Conservation (phyloP, 1,284 basidiomycete genomes). For the Papiliotrema terrestris region DNA sequence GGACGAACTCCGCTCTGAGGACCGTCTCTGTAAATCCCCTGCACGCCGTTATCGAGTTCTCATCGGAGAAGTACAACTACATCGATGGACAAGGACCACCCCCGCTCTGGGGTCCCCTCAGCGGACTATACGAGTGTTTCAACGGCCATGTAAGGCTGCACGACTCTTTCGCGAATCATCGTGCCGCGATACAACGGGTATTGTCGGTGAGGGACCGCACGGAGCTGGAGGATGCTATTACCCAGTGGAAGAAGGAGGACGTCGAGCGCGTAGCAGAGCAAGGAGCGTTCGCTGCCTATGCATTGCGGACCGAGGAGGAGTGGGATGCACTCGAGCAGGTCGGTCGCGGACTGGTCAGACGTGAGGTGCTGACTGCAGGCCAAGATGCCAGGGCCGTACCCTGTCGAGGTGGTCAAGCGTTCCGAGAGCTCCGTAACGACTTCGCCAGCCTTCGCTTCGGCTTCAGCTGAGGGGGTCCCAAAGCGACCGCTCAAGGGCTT, state of each 20-base stretch:
- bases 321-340: constrained; percentile 58
- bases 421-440: constrained; percentile 45
- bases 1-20: constrained; percentile 47
- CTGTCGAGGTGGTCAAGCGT: neutral
- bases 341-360: constrained; percentile 4
- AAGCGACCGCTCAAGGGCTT: constrained; percentile 54
- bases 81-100: constrained; percentile 50
- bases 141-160: constrained; percentile 4
- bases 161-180: constrained; percentile 50
- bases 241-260: constrained; percentile 53
- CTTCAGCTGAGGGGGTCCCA: constrained; percentile 39
- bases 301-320: constrained; percentile 54
- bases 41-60: constrained; percentile 60
- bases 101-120: constrained; percentile 15
- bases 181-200: constrained; percentile 55
- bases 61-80: constrained; percentile 55
- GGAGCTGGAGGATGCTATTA: constrained; percentile 22
- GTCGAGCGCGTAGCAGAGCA: constrained; percentile 56
- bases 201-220: constrained; percentile 21
- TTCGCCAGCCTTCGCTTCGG: constrained; percentile 56
- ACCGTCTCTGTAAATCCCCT: constrained; percentile 56
- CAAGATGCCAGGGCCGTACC: neutral
- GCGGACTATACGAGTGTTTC: neutral
- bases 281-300: constrained; percentile 57
- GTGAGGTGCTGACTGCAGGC: constrained; percentile 31